A percentile compares a stretch with the other conserved stretches of the same genome.
Conservation (phyloP, 73 alveolate species). For the Halteria grandinella region DNA sequence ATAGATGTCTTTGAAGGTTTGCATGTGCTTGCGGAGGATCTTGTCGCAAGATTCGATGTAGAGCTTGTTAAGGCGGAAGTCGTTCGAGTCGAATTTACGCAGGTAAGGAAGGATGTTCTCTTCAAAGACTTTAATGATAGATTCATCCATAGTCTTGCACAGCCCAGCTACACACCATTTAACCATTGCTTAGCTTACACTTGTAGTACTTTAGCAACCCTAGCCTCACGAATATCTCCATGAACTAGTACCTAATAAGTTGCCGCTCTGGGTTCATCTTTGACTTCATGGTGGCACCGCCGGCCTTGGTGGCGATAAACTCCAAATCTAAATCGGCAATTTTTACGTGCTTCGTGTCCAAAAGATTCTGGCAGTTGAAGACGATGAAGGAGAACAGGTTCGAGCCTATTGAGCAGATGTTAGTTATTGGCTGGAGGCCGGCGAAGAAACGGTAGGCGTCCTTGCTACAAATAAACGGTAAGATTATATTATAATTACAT, state of each 20-base stretch:
- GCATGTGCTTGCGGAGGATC: conserved; percentile 23
- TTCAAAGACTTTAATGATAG: conserved; percentile 43
- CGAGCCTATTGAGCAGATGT: conserved; percentile 50
- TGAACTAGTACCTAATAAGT: conserved; percentile 60
- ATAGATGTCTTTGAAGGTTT: conserved; percentile 51
- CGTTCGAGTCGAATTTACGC: conserved; percentile 40
- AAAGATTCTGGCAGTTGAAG: conserved; percentile 6
- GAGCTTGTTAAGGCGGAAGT: conserved; percentile 23
- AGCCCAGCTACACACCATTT: background rate
- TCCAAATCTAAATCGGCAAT: conserved; percentile 59
- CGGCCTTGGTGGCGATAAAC: conserved; percentile 62
- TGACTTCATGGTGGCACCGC: conserved; percentile 5
- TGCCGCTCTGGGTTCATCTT: conserved; percentile 57
- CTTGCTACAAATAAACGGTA: background rate
- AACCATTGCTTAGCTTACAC: background rate
- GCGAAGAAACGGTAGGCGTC: conserved; percentile 61
- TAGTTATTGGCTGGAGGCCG: conserved; percentile 37
- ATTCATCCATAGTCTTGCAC: conserved; percentile 15
- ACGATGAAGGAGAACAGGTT: conserved; percentile 58
- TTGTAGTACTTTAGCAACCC: conserved; percentile 51
- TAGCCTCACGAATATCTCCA: conserved; percentile 59
- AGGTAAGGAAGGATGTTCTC: conserved; percentile 36
- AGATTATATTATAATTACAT: conserved; percentile 31
- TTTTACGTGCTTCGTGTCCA: conserved; percentile 51
- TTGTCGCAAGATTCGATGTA: conserved; percentile 73